Evolutionary conservation across 495 filamentous ascomycete genomes (phyloP).

Genomic region (Trichocladium antarcticum): DNA sequence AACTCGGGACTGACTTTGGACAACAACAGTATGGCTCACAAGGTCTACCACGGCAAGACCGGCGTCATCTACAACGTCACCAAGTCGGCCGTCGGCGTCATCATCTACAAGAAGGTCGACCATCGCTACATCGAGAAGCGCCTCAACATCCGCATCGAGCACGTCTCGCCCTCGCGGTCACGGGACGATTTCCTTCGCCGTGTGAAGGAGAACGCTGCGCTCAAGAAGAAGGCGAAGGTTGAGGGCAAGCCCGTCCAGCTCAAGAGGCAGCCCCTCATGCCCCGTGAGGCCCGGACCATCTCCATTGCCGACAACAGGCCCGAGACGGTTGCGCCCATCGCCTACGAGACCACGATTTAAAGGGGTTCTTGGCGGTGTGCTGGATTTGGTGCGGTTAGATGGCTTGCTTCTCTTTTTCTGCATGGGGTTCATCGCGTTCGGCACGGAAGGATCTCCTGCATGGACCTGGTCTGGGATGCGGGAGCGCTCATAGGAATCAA

Average conservation of each 20-base stretch:
- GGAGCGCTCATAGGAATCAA: slow-evolving; percentile 32
- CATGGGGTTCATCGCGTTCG: slow-evolving; percentile 32
- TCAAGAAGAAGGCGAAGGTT: slow-evolving; percentile 83
- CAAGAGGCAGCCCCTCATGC: slow-evolving; percentile 77
- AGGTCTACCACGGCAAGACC: slow-evolving; percentile 98
- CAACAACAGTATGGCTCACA: slow-evolving; percentile 79
- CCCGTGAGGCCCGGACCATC: slow-evolving; percentile 69
- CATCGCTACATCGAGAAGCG: slow-evolving; percentile 99
- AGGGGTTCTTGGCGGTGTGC: slow-evolving; percentile 12
- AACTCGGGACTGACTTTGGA: slow-evolving; percentile 20
- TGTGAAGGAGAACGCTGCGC: slow-evolving; percentile 88
- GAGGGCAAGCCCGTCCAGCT: slow-evolving; percentile 76
- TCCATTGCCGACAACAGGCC: slow-evolving; percentile 64
- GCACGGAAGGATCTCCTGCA: slow-evolving; percentile 30
- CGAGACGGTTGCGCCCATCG: slow-evolving; percentile 80
- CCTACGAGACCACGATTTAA: slow-evolving; percentile 99
- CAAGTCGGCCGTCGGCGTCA: slow-evolving; percentile 89
- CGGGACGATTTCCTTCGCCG: slow-evolving; percentile 90
- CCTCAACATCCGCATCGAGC: slow-evolving; percentile 96
- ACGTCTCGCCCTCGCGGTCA: slow-evolving; percentile 85
- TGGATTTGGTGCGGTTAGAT: slow-evolving; percentile 20
- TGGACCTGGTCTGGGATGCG: slow-evolving; percentile 31
- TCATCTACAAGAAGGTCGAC: slow-evolving; percentile 96
- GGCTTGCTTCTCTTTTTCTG: slow-evolving; percentile 29
- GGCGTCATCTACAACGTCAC: slow-evolving; percentile 97